Evolutionary conservation across 352 stramenopile species (phyloP).

Genomic region (Phytophthora lateralis): DNA sequence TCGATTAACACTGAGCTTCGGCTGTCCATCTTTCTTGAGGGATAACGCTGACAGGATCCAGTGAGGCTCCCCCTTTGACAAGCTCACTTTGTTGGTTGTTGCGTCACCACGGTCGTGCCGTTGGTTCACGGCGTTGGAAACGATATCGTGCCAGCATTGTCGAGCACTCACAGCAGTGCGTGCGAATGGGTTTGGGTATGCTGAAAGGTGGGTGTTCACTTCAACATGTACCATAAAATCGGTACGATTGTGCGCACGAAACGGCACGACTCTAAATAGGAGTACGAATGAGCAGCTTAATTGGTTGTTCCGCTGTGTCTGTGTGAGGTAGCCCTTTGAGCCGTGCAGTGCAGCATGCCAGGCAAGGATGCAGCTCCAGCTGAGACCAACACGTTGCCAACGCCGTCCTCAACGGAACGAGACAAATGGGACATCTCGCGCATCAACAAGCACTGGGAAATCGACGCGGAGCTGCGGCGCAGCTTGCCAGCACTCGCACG

Average conservation of each 20-base stretch:
- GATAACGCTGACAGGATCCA: constrained; percentile 5
- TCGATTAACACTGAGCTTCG: background rate
- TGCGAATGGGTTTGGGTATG: background rate
- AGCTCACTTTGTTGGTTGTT: background rate
- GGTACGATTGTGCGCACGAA: constrained; percentile 27
- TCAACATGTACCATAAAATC: constrained; percentile 22
- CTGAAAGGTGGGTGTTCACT: background rate
- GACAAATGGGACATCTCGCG: constrained; percentile 71
- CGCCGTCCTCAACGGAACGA: background rate
- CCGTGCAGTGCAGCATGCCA: constrained; percentile 10
- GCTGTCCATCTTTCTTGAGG: background rate
- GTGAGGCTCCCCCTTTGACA: background rate
- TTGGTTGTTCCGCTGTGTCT: background rate
- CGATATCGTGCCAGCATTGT: background rate
- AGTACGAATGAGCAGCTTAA: background rate
- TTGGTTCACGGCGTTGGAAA: background rate
- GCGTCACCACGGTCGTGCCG: background rate
- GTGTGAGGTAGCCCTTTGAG: background rate
- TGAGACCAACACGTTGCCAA: constrained; percentile 5
- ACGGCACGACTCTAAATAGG: constrained; percentile 27
- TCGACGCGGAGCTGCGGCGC: constrained; percentile 61
- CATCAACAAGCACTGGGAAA: constrained; percentile 78
- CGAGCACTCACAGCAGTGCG: background rate
- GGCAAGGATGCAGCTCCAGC: constrained; percentile 15
- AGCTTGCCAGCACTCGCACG: constrained; percentile 65